Evolutionary conservation across 2,329 filamentous ascomycete genomes (phyloP).

Genomic region (Whalleya microplaca): DNA sequence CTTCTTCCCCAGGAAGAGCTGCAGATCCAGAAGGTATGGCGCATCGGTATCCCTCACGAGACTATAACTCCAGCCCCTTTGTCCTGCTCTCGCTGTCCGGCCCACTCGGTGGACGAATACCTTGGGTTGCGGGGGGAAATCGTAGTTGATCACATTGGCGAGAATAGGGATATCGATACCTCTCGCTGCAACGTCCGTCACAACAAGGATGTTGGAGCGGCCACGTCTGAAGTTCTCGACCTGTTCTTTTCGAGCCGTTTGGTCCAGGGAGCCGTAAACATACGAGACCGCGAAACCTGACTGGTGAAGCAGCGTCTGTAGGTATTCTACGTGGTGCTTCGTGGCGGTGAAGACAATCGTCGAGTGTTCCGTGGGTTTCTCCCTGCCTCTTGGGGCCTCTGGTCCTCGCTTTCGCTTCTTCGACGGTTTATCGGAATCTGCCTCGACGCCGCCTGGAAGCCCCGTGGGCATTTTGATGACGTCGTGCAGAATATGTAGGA

Average conservation of each 20-base stretch:
- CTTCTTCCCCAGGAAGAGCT: conserved; percentile 88
- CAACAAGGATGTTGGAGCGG: conserved; percentile 85
- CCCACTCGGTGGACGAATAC: conserved; percentile 96
- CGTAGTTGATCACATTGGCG: conserved; percentile 98
- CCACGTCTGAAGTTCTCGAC: conserved; percentile 88
- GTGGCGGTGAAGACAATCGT: conserved; percentile 95
- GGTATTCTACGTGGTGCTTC: conserved; percentile 96
- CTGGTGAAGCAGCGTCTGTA: conserved; percentile 76
- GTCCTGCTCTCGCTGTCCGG: conserved; percentile 90
- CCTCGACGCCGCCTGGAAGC: conserved; percentile 56
- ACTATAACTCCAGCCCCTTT: conserved; percentile 93
- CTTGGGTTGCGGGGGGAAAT: conserved; percentile 96
- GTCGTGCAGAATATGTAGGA: conserved; percentile 87
- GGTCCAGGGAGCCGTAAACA: conserved; percentile 92
- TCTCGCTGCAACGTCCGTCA: conserved; percentile 94
- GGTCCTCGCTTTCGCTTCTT: conserved; percentile 76
- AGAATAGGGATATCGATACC: conserved; percentile 97
- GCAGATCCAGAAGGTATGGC: conserved; percentile 90
- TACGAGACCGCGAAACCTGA: conserved; percentile 91
- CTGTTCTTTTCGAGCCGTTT: conserved; percentile 89
- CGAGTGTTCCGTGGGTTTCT: conserved; percentile 83
- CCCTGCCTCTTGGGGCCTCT: conserved; percentile 56
- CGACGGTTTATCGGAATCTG: conserved; percentile 48
- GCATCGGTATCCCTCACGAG: conserved; percentile 85
- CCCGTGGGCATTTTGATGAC: conserved; percentile 87